phyloP scores from a whole-genome alignment of 768 basidiomycete genomes.

The Mycena rebaudengoi region DNA sequence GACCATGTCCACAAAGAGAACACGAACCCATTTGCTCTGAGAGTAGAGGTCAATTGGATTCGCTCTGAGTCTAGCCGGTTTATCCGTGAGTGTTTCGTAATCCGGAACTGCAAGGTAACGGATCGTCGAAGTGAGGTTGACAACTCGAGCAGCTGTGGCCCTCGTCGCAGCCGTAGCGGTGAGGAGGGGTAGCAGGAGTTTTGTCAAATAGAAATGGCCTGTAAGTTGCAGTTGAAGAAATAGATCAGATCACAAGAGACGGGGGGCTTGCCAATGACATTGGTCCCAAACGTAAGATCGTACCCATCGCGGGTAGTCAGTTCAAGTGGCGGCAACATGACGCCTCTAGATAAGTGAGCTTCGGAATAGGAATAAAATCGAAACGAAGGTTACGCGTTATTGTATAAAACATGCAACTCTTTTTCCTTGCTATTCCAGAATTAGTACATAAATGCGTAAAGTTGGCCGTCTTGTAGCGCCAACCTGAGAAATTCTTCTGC shows the following conservation, averaged over 20 bases:
- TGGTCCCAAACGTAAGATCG: conserved; percentile 65
- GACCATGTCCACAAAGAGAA: not conserved
- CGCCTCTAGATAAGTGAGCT: conserved; percentile 44
- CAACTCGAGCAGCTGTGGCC: conserved; percentile 50
- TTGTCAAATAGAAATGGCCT: conserved; percentile 61
- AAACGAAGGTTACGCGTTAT: conserved; percentile 5
- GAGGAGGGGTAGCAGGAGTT: conserved; percentile 58
- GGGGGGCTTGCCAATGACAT: conserved; percentile 52
- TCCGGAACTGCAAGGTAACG: conserved; percentile 43
- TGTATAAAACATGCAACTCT: conserved; percentile 6
- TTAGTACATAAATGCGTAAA: not conserved
- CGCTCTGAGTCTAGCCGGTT: conserved; percentile 35
- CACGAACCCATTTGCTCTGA: conserved; percentile 57
- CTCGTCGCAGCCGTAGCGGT: conserved; percentile 43
- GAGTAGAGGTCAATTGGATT: conserved; percentile 32
- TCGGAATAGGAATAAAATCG: not conserved
- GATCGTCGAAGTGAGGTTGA: conserved; percentile 54
- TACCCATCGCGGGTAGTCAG: conserved; percentile 56
- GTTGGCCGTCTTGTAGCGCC: not conserved
- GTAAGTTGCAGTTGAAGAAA: not conserved
- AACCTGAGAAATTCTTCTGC: conserved; percentile 8
- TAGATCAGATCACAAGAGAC: not conserved
- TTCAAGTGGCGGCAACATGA: conserved; percentile 53
- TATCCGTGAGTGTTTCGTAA: conserved; percentile 51
- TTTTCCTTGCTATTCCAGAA: not conserved